Base-by-base conservation (phyloP, 2,329 filamentous ascomycete genomes). In the Venturia effusa region DNA sequence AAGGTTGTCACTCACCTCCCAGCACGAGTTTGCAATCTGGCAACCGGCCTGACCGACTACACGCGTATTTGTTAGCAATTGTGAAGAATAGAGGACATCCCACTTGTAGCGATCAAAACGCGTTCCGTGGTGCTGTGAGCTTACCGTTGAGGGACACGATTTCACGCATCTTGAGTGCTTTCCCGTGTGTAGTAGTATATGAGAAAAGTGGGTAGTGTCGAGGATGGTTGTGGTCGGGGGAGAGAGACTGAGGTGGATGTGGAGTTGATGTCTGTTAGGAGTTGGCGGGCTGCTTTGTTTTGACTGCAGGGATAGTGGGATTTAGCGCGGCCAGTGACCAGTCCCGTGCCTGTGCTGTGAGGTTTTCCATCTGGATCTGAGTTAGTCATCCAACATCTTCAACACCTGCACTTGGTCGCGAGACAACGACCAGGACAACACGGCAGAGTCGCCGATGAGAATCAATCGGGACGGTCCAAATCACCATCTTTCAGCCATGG, bases 11-110 rank as follows among this genome's bases (percentile, higher is more conserved):
- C 90, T 83, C 83, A 99, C 94, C 92, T 99, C 94, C 94, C 94
- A 99, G 88, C 94, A 97, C 74, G 94, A 94, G 85, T 99, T 99
- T 83, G 93, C 94, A 77, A 99, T 99, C 80, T 99, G 94, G 88
- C 94, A 97, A 89, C 94, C 94, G 78, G 94, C 94, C 87, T 99
- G 94, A 82, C 94, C 94, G 85, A 99, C 94, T 99, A 79, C 75
- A 78, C 78, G 73, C 75, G 79, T 74, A 68, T 74, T 70, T 69
- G 81, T 89, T 76, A 88, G 84, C 73, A 80, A 72, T 65, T 66
- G 69, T 64, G 68, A 67, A 68, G 59, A 67, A 66, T 62, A 62
- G 37, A 30, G 67, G 51, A 61, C 61, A 68, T 62, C 15, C 68
- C 68, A 64, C 66, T 65, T 64, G 66, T 69, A 74, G 77, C 76